Conservation (phyloP, 164 flowering plant genomes). For the Nelumbo lutea region DNA sequence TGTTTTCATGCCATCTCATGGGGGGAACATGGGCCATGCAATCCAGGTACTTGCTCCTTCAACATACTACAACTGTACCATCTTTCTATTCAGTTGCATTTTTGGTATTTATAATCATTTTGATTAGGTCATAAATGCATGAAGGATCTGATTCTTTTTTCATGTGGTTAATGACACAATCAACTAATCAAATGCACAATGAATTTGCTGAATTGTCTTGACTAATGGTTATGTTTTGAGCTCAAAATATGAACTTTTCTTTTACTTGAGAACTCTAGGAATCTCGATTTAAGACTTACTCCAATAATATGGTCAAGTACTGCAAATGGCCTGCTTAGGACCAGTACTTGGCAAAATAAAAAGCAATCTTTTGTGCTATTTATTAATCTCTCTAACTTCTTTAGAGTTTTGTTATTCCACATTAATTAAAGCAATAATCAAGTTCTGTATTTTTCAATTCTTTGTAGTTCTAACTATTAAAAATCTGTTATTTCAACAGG, state of each 20-base stretch:
- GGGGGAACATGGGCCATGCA: constrained; percentile 98
- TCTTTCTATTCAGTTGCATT: background rate
- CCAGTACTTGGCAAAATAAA: background rate
- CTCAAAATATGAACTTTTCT: background rate
- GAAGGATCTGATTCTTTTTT: background rate
- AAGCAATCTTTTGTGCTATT: background rate
- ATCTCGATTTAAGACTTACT: background rate
- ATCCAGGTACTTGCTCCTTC: constrained; percentile 58
- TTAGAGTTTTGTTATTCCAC: background rate
- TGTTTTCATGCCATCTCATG: constrained; percentile 98
- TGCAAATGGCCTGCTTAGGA: background rate
- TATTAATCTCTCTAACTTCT: background rate
- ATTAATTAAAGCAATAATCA: background rate
- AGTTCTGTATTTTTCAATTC: background rate
- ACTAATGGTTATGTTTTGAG: background rate
- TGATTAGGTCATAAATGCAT: background rate
- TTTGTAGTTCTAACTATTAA: constrained; percentile 3
- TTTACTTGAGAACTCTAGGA: background rate
- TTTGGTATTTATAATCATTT: background rate
- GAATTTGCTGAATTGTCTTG: background rate
- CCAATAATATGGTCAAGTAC: background rate
- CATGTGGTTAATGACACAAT: background rate
- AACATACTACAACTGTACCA: background rate
- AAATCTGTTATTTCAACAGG: constrained; percentile 40
- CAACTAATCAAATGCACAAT: background rate